phyloP scores from a whole-genome alignment of 1,284 basidiomycete species.

The Anthracocystis panici-leucophaei region DNA sequence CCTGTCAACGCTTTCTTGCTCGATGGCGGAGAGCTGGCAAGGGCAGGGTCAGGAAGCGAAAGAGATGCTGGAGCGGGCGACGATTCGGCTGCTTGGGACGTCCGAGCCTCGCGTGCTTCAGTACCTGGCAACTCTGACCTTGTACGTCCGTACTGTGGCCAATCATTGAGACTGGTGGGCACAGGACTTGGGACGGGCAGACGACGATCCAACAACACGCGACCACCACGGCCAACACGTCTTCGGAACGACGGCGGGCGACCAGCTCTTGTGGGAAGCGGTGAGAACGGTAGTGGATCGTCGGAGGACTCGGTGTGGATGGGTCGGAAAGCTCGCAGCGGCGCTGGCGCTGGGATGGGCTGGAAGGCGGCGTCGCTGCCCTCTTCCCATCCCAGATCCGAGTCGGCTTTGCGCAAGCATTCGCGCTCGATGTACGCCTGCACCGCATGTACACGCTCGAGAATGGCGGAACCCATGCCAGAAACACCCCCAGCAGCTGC shows the following conservation, averaged over 20 bases:
- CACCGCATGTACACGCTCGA: constrained; percentile 64
- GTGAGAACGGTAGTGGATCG: constrained; percentile 41
- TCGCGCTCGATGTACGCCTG: constrained; percentile 68
- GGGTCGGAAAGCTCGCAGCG: constrained; percentile 63
- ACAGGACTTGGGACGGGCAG: constrained; percentile 64
- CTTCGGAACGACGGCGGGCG: constrained; percentile 67
- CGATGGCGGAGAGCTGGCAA: constrained; percentile 17
- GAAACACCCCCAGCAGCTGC: constrained; percentile 36
- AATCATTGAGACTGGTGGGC: constrained; percentile 61
- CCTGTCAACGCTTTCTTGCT: constrained; percentile 41
- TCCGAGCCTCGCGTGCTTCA: constrained; percentile 8
- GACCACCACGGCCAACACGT: constrained; percentile 66
- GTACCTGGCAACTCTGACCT: constrained; percentile 17
- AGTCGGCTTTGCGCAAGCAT: constrained; percentile 56
- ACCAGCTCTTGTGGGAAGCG: constrained; percentile 53
- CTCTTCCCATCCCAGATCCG: constrained; percentile 66
- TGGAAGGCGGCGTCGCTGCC: constrained; percentile 66
- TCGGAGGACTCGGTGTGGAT: constrained; percentile 60
- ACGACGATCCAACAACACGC: constrained; percentile 66
- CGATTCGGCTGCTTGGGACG: constrained; percentile 5
- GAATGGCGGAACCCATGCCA: constrained; percentile 73
- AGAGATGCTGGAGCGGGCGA: constrained; percentile 7
- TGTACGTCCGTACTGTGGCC: constrained; percentile 51
- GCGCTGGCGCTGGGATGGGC: constrained; percentile 55
- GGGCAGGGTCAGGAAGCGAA: constrained; percentile 18